Percentiles rank a stretch among this genome's conserved stretches.
Evolutionary conservation across 257 asterid species (phyloP).

Genomic region (Solanum clarkiae): DNA sequence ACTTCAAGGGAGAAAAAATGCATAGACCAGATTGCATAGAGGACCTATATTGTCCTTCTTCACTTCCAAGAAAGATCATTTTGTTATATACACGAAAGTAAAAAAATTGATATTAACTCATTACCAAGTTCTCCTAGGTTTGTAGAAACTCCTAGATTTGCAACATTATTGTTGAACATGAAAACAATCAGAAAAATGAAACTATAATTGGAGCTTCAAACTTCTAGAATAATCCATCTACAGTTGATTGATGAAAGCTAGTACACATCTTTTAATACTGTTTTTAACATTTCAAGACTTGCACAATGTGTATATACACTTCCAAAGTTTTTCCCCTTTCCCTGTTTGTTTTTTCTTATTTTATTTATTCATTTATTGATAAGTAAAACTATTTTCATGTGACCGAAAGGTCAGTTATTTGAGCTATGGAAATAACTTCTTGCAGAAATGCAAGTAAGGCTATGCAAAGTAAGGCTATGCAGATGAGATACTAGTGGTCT

Average conservation of each 20-base stretch:
- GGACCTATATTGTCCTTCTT: slow-evolving; percentile 33
- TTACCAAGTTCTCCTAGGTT: slow-evolving; percentile 46
- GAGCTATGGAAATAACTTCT: too few species aligned
- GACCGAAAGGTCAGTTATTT: neutral
- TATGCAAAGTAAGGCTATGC: neutral
- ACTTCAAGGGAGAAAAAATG: slow-evolving; percentile 17
- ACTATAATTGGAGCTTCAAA: neutral
- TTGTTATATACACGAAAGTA: slow-evolving; percentile 38
- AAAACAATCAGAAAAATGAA: neutral
- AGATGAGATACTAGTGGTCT: neutral
- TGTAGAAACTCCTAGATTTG: neutral
- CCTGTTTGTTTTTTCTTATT: neutral
- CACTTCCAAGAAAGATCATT: slow-evolving; percentile 62
- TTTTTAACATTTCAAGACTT: neutral
- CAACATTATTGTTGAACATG: neutral
- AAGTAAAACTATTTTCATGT: neutral
- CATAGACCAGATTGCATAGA: slow-evolving; percentile 29
- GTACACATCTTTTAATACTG: neutral
- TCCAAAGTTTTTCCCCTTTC: neutral
- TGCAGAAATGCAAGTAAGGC: neutral
- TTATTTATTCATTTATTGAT: neutral
- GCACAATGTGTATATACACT: neutral
- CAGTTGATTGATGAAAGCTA: neutral
- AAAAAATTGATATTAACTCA: slow-evolving; percentile 32
- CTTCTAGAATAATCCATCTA: neutral